These are phyloP conservation scores for Crotalaria pallida DNA, from an alignment of 306 rosid species.

Conservation along the genomic window DNA sequence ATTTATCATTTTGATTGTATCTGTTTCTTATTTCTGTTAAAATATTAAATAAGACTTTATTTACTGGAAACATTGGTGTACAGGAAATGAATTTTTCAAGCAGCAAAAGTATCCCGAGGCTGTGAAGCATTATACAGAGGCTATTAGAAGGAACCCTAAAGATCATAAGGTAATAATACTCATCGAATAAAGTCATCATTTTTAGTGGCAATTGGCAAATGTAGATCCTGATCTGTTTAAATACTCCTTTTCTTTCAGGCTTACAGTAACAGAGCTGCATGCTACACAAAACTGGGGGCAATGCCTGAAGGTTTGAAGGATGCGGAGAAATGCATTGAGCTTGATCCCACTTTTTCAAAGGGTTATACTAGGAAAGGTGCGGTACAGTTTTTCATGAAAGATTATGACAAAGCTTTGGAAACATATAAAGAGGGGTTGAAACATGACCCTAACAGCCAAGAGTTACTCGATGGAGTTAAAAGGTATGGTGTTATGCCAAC, in stretches of 20 bases:
- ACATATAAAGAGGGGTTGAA: slow-evolving; percentile 87
- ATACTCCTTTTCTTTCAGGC: slow-evolving; percentile 41
- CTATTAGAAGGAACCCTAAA: slow-evolving; percentile 73
- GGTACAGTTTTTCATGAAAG: slow-evolving; percentile 90
- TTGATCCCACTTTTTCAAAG: slow-evolving; percentile 82
- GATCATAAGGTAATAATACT: slow-evolving; percentile 60
- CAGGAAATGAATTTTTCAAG: slow-evolving; percentile 89
- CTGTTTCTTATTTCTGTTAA: not conserved
- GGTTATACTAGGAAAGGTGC: slow-evolving; percentile 95
- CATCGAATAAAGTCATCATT: not conserved
- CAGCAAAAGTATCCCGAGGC: slow-evolving; percentile 91
- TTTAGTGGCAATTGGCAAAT: not conserved
- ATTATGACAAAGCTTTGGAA: slow-evolving; percentile 91
- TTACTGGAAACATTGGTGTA: slow-evolving; percentile 4
- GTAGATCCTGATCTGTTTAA: not conserved
- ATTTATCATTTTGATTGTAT: not conserved
- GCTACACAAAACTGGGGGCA: slow-evolving; percentile 92
- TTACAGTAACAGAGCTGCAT: slow-evolving; percentile 91
- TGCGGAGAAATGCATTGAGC: slow-evolving; percentile 94
- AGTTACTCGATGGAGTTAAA: slow-evolving; percentile 76
- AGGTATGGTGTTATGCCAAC: slow-evolving; percentile 35
- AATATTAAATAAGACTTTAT: not conserved
- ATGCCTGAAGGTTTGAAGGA: slow-evolving; percentile 97
- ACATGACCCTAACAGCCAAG: slow-evolving; percentile 72
- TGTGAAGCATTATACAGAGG: slow-evolving; percentile 74